A percentile compares a stretch with the other conserved stretches of the same genome.
Evolutionary conservation across 768 basidiomycete species (phyloP).

Genomic region (Tephrocybe sp.): DNA sequence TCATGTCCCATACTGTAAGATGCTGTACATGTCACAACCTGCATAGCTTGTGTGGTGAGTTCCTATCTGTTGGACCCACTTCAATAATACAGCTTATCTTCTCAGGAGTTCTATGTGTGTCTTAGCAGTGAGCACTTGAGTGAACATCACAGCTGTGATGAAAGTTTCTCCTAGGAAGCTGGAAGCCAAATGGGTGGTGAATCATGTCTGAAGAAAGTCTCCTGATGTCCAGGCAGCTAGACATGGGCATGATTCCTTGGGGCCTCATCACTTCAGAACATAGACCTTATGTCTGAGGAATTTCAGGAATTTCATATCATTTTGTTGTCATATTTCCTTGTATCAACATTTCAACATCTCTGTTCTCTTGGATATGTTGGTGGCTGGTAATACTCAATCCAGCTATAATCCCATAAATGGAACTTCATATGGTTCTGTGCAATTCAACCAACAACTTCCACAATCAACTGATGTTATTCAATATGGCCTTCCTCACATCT

Average conservation of each 20-base stretch:
- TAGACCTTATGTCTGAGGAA: neutral
- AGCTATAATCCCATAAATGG: neutral
- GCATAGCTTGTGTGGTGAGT: neutral
- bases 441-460: neutral
- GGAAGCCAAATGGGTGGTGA: too few species aligned
- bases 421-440: slow-evolving; percentile 2
- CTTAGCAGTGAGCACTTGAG: neutral
- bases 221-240: too few species aligned
- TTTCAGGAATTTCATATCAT: neutral
- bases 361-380: neutral
- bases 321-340: neutral
- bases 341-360: neutral
- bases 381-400: neutral
- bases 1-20: neutral
- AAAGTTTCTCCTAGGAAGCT: too few species aligned
- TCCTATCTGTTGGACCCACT: neutral
- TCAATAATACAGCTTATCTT: neutral
- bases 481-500: slow-evolving; percentile 5
- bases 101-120: neutral
- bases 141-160: too few species aligned
- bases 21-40: neutral
- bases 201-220: too few species aligned
- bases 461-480: slow-evolving; percentile 1
- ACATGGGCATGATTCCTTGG: too few species aligned
- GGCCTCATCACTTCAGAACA: neutral